phyloP scores from a whole-genome alignment of 768 basidiomycete species.

The Macrolepiota fuliginosa region DNA sequence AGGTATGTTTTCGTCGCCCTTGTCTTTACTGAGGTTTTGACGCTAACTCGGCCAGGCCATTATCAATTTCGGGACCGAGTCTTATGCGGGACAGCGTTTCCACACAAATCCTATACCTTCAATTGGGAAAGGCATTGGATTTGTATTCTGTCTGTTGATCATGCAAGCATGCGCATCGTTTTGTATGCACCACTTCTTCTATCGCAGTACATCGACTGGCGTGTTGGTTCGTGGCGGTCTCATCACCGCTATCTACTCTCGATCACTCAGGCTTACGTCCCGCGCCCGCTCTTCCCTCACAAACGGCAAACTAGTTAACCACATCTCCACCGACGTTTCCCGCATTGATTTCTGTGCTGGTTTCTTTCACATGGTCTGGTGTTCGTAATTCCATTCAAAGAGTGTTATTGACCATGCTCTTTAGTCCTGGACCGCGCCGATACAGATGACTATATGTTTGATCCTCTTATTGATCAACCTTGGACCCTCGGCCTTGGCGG shows the following conservation, averaged over 20 bases:
- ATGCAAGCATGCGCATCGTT: conserved; percentile 69
- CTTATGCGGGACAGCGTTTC: conserved; percentile 47
- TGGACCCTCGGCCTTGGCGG: conserved; percentile 57
- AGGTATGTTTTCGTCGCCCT: conserved; percentile 44
- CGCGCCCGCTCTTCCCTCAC: conserved; percentile 77
- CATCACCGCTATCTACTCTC: conserved; percentile 83
- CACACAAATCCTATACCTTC: conserved; percentile 34
- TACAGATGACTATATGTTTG: conserved; percentile 78
- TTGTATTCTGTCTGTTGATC: conserved; percentile 64
- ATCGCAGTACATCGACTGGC: conserved; percentile 68
- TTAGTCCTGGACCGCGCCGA: conserved; percentile 67
- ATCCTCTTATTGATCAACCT: conserved; percentile 71
- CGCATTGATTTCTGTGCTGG: conserved; percentile 86
- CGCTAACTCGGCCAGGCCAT: conserved; percentile 45
- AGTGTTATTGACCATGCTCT: neutral
- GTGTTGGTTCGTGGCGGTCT: conserved; percentile 82
- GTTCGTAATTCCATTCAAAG: neutral
- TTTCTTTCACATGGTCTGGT: conserved; percentile 68
- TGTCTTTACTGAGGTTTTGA: neutral
- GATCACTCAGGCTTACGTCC: conserved; percentile 72
- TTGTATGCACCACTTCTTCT: conserved; percentile 82
- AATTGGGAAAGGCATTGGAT: conserved; percentile 65
- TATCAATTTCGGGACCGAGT: conserved; percentile 65
- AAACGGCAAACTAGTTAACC: conserved; percentile 89
- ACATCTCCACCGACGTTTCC: conserved; percentile 90